Conservation (phyloP, 768 basidiomycete species). For the Cyathus striatus region DNA sequence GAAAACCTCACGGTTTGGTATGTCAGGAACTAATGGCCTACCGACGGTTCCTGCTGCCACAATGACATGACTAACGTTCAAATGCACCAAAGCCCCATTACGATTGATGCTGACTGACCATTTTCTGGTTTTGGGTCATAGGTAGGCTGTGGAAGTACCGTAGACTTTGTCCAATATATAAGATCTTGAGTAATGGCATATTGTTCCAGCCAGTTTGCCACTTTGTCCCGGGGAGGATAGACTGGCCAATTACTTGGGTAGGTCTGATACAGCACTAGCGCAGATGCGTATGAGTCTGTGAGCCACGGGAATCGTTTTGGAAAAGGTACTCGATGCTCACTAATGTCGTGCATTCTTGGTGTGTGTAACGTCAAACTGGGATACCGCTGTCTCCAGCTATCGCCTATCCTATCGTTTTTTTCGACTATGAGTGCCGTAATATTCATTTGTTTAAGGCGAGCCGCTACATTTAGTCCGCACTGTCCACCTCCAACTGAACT, state of each 20-base stretch:
- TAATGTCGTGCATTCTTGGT: constrained; percentile 2
- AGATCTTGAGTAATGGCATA: constrained; percentile 36
- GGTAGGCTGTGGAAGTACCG: constrained; percentile 20
- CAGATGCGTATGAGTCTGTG: too few relatives aligned
- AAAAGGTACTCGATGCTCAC: constrained; percentile 5
- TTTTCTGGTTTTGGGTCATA: constrained; percentile 22
- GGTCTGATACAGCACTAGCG: constrained; percentile 34
- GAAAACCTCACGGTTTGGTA: constrained; percentile 20
- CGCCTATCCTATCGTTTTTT: constrained; percentile 25
- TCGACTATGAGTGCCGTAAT: constrained; percentile 36
- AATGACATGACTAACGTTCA: constrained; percentile 33
- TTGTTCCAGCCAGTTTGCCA: constrained; percentile 39
- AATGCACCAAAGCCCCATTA: constrained; percentile 18
- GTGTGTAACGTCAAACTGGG: constrained; percentile 36
- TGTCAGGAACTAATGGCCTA: constrained; percentile 22
- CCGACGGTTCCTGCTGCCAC: constrained; percentile 32
- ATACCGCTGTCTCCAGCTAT: constrained; percentile 39
- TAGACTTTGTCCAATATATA: constrained; percentile 34
- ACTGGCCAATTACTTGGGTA: constrained; percentile 34
- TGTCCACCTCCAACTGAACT: constrained; percentile 36
- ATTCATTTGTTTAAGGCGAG: constrained; percentile 35
- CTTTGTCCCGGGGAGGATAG: constrained; percentile 34
- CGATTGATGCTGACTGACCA: constrained; percentile 29
- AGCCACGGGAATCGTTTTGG: background rate
- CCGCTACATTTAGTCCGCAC: constrained; percentile 35